phyloP scores from a whole-genome alignment of 495 filamentous ascomycete species.

The Penicillium egyptiacum region DNA sequence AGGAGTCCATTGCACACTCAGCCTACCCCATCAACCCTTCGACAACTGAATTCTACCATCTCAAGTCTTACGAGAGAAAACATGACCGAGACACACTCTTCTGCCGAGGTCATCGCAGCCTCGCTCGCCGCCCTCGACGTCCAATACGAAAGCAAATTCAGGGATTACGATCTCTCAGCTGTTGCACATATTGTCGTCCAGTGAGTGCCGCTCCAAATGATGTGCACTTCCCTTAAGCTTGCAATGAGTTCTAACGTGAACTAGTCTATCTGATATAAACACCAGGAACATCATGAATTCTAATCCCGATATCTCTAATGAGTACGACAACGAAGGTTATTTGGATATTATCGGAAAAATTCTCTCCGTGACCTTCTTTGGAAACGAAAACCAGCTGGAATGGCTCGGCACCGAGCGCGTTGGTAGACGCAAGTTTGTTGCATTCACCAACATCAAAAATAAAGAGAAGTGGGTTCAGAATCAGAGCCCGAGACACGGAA shows the following conservation, averaged over 20 bases:
- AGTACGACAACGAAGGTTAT: not conserved
- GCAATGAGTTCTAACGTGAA: not conserved
- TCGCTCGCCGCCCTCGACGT: not conserved
- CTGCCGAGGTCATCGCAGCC: not conserved
- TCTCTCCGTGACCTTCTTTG: not conserved
- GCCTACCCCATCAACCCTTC: not conserved
- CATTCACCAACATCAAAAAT: conserved; percentile 2
- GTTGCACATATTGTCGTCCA: not conserved
- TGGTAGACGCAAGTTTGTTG: not conserved
- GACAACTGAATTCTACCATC: not conserved
- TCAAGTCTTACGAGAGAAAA: not conserved
- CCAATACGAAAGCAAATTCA: not conserved
- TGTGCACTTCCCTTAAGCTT: not conserved
- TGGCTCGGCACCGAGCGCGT: not conserved
- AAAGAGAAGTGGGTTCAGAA: not conserved
- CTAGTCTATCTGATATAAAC: not conserved
- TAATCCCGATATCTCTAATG: no score
- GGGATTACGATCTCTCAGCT: not conserved
- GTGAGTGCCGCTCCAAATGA: not conserved
- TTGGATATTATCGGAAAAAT: not conserved
- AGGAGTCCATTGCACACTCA: not conserved
- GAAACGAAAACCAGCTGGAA: not conserved
- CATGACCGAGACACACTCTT: not conserved
- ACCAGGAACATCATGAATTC: not conserved
- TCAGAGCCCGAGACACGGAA: not conserved